Percentiles rank a stretch among this genome's conserved stretches.
These are phyloP conservation scores for Ulota crispa DNA, from an alignment of 225 moss, liverwort and hornwort genomes.

Conservation along the genomic window DNA sequence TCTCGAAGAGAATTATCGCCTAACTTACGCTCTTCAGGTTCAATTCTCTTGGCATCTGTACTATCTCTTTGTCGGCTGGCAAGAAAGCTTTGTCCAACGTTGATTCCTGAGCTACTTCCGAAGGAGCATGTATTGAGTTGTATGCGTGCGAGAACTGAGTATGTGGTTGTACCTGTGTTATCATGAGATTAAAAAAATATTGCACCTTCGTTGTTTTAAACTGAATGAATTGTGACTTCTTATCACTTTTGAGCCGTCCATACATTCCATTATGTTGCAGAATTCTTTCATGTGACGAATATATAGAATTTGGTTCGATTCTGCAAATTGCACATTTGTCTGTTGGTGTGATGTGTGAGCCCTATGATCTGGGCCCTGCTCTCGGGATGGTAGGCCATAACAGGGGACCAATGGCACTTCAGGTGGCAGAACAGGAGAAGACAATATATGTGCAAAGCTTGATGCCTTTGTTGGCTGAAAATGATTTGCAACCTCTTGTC, in stretches of 20 bases:
- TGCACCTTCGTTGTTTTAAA: not conserved
- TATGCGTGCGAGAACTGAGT: conserved; percentile 3
- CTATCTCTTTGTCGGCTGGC: conserved; percentile 1
- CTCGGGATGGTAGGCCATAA: conserved; percentile 22
- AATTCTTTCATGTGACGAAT: not conserved
- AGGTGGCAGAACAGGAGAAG: conserved; percentile 95
- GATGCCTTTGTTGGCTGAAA: conserved; percentile 88
- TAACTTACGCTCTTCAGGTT: conserved; percentile 95
- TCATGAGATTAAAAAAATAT: not conserved
- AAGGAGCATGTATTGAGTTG: conserved; percentile 6
- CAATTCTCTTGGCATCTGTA: conserved; percentile 14
- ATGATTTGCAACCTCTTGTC: conserved; percentile 90
- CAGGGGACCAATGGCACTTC: conserved; percentile 28
- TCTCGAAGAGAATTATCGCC: conserved; percentile 94
- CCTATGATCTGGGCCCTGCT: conserved; percentile 22
- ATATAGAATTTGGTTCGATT: conserved; percentile 7
- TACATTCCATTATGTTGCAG: not conserved
- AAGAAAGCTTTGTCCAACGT: not conserved
- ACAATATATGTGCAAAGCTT: conserved; percentile 85
- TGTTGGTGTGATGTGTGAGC: conserved; percentile 17
- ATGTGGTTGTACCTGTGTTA: not conserved
- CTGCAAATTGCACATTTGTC: conserved; percentile 10
- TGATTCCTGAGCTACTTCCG: conserved; percentile 8
- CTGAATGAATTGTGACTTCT: not conserved
- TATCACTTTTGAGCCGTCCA: conserved; percentile 1